Base-by-base conservation (phyloP, 108 stramenopile species). In the Fistulifera pelliculosa region DNA sequence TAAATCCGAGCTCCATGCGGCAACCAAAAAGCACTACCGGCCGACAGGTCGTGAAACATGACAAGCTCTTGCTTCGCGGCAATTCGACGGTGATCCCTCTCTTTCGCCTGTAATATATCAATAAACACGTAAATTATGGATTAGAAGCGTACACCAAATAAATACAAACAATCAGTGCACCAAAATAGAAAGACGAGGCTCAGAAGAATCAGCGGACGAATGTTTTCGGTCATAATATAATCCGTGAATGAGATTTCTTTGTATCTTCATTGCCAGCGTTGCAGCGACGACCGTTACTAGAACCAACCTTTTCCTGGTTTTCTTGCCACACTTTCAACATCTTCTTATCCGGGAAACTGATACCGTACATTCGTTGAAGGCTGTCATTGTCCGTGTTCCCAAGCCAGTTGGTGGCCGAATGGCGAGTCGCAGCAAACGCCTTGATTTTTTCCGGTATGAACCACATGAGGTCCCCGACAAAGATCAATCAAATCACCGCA, bases 1-100 rank as follows among this genome's bases (percentile, higher is more conserved):
- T 98, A 99, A 60, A 99, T 96, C 23, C 97, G 86, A n/a, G 95
- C 83, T 27, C 99, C 99, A 58, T 96, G 96, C 14, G 97, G 96
- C 14, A 96, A 65, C 90, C 95, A 98, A 68, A n/a, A 99, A 99
- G 93, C 91, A 52, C 81, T 85, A 14, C 99, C 99, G 5, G 99
- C 90, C n/a, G 88, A 91, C 44, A 98, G 68, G 47, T 87, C 89
- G 60, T 98, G 93, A 77, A 98, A 98, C 87, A 99, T 94, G 71
- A 93, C 59, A 16, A 99, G 93, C 8, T 98, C 88, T 74, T 99
- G 97, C 69, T 97, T 76, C 23, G 58, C 56, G 5, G 93, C 94
- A 55, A 98, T 77, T 21, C 80, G 75, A 26, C 99, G 85, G 71
- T 99, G 99, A 62, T 99, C 99, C 17, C 96, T 75, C 65, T 94